These are phyloP conservation scores for Daedalea quercina DNA, from an alignment of 768 basidiomycete species.

Conservation along the genomic window DNA sequence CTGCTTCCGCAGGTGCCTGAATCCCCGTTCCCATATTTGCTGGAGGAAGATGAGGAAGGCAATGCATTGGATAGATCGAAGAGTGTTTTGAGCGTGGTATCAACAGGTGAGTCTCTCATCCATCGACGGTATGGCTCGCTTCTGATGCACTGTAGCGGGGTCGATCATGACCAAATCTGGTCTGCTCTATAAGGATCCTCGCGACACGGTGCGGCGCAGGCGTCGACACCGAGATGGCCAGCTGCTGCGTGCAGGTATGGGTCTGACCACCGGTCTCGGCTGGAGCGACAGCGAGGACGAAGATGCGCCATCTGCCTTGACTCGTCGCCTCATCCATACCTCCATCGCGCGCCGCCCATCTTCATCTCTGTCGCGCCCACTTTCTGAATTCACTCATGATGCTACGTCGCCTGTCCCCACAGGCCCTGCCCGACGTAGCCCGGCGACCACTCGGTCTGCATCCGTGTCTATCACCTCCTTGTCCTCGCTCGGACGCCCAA, in stretches of 20 bases:
- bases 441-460: background rate
- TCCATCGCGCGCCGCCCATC: conserved; percentile 22
- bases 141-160: conserved; percentile 7
- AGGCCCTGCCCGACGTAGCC: background rate
- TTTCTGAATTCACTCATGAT: conserved; percentile 1
- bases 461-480: background rate
- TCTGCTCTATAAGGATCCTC: conserved; percentile 29
- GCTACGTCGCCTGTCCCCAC: background rate
- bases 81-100: conserved; percentile 22
- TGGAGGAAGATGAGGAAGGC: conserved; percentile 3
- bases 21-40: conserved; percentile 7
- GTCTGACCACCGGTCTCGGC: conserved; percentile 34
- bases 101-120: conserved; percentile 18
- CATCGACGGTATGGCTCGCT: background rate
- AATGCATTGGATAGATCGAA: conserved; percentile 7
- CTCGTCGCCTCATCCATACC: conserved; percentile 28
- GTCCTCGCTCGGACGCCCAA: background rate
- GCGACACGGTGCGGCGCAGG: conserved; percentile 28
- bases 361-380: conserved; percentile 3
- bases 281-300: conserved; percentile 41
- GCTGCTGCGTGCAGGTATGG: conserved; percentile 31
- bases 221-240: conserved; percentile 30
- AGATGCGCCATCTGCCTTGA: conserved; percentile 33
- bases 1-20: conserved; percentile 24
- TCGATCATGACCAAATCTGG: conserved; percentile 26